phyloP scores from a whole-genome alignment of 2,329 filamentous ascomycete species.

The Pestalotiopsis sp. region DNA sequence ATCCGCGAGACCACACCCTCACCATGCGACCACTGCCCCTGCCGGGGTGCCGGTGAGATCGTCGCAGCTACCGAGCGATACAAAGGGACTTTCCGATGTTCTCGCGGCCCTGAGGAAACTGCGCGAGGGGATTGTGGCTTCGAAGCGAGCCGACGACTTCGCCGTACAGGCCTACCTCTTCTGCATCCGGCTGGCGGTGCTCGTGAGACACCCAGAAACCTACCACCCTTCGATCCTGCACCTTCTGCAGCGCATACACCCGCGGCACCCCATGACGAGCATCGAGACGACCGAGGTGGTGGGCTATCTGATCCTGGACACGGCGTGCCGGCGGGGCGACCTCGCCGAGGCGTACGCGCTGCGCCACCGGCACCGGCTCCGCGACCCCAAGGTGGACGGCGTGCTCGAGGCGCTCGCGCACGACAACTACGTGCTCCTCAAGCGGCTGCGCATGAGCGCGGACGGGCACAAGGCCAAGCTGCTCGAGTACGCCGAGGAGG shows the following conservation, averaged over 20 bases:
- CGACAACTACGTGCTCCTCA: constrained; percentile 82
- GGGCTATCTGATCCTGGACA: constrained; percentile 81
- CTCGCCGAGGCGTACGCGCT: constrained; percentile 72
- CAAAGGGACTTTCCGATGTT: constrained; percentile 70
- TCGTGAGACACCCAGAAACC: constrained; percentile 79
- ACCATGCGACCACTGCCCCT: constrained; percentile 13
- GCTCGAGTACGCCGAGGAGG: constrained; percentile 77
- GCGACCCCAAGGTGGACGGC: constrained; percentile 67
- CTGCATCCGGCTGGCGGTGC: constrained; percentile 79
- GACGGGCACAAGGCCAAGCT: constrained; percentile 79
- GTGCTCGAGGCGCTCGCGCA: constrained; percentile 71
- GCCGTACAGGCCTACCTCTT: constrained; percentile 90
- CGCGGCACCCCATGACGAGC: constrained; percentile 63
- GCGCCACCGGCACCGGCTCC: constrained; percentile 59
- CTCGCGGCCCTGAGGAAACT: constrained; percentile 87
- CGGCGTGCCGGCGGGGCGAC: constrained; percentile 80
- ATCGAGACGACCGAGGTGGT: constrained; percentile 78
- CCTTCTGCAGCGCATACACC: constrained; percentile 72
- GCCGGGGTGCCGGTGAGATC: constrained; percentile 1
- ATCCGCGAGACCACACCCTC: constrained; percentile 20
- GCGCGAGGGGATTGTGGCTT: constrained; percentile 83
- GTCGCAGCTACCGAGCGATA: constrained; percentile 35
- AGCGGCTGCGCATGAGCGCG: constrained; percentile 67
- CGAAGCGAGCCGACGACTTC: constrained; percentile 75
- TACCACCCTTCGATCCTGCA: constrained; percentile 87